phyloP scores from a whole-genome alignment of 2,329 filamentous ascomycete genomes.

The Fusarium sp. region DNA sequence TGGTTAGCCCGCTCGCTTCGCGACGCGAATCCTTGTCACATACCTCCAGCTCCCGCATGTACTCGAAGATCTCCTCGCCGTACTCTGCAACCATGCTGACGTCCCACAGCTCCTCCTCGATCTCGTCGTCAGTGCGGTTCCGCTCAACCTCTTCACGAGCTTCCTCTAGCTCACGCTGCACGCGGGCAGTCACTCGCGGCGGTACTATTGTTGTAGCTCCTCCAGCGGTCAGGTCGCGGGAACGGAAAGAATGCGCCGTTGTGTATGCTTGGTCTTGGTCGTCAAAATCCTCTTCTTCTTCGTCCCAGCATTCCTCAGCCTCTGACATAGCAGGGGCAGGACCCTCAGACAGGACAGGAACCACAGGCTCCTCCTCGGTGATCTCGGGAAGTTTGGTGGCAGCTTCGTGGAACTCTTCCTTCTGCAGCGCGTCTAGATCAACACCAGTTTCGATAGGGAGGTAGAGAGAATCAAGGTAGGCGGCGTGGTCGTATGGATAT shows the following conservation, averaged over 20 bases:
- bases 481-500: slow-evolving; percentile 39
- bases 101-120: slow-evolving; percentile 91
- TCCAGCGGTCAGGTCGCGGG: slow-evolving; percentile 69
- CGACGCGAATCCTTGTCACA: slow-evolving; percentile 35
- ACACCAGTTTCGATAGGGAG: slow-evolving; percentile 39
- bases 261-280: slow-evolving; percentile 75
- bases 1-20: slow-evolving; percentile 36
- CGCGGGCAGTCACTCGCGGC: slow-evolving; percentile 76
- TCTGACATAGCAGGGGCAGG: slow-evolving; percentile 48
- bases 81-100: slow-evolving; percentile 99
- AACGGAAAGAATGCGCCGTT: slow-evolving; percentile 79
- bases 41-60: slow-evolving; percentile 91
- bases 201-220: slow-evolving; percentile 71
- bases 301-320: slow-evolving; percentile 80
- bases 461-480: slow-evolving; percentile 44
- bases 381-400: slow-evolving; percentile 46
- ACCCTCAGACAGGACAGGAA: slow-evolving; percentile 39
- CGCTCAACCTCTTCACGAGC: slow-evolving; percentile 75
- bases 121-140: slow-evolving; percentile 75
- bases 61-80: slow-evolving; percentile 92
- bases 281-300: slow-evolving; percentile 76
- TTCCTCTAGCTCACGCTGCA: slow-evolving; percentile 76
- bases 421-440: slow-evolving; percentile 36
- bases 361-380: slow-evolving; percentile 43
- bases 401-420: slow-evolving; percentile 38